Evolutionary conservation across 2,329 filamentous ascomycete species (phyloP).

Genomic region (Celoporthe dispersa): DNA sequence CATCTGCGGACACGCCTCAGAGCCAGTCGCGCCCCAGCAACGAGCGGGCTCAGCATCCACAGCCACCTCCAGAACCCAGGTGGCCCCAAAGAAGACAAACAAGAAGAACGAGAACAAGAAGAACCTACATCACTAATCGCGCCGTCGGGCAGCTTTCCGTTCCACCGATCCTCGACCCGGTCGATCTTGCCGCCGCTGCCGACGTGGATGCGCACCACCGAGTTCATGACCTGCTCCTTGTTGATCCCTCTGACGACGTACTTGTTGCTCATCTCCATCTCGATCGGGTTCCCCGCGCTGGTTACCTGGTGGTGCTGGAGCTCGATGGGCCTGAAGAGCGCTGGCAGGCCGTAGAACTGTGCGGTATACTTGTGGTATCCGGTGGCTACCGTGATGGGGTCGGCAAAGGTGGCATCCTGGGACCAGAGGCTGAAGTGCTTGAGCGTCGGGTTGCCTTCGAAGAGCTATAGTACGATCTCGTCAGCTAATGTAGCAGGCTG

Average conservation of each 20-base stretch:
- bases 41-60: constrained; percentile 9
- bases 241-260: constrained; percentile 43
- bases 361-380: constrained; percentile 56
- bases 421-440: constrained; percentile 64
- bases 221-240: constrained; percentile 40
- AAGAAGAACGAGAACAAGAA: too few species aligned
- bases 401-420: constrained; percentile 60
- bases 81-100: too few species aligned
- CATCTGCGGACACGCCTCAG: background rate
- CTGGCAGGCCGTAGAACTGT: constrained; percentile 62
- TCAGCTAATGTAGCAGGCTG: too few species aligned
- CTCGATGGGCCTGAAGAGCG: constrained; percentile 62
- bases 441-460: constrained; percentile 62
- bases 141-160: constrained; percentile 42
- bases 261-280: constrained; percentile 50
- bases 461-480: constrained; percentile 47
- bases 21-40: too few species aligned
- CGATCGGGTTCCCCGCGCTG: constrained; percentile 61
- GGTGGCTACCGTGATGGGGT: constrained; percentile 61
- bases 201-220: constrained; percentile 39
- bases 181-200: constrained; percentile 41
- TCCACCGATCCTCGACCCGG: constrained; percentile 44
- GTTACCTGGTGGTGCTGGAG: constrained; percentile 58
- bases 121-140: constrained; percentile 40
- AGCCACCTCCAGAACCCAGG: background rate